Base-by-base conservation (phyloP, 1,284 basidiomycete genomes). In the Pyrrhoderma lamaoense region DNA sequence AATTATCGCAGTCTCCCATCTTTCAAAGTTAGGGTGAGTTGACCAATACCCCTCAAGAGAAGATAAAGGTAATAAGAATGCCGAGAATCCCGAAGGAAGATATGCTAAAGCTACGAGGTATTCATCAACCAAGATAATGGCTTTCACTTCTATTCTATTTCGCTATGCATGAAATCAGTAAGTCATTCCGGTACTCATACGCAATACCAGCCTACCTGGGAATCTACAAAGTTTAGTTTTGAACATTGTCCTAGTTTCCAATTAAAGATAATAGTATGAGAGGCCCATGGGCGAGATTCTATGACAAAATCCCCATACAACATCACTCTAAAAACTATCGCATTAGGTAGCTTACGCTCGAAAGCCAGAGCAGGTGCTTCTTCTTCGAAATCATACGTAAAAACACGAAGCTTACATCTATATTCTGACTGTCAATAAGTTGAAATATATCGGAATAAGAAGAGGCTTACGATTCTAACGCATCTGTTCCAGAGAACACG, bases 281-380 rank as follows among this genome's bases (percentile, higher is more conserved):
- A 39, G n/a, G 11, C 38, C 38, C 21, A 22, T 5, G n/a, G 38
- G 5, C 38, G 38, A 14, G 16, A 40, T n/a, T 16, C 48, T 19
- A 49, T 49, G 25, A 49, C 27, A 40, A 14, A 42, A 14, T 49
- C 48, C 3, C 39, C 39, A 14, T 27, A 40, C n/a, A 49, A 19
- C 48, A 49, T 49, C 39, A 49, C 42, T n/a, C 48, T 21, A 23
- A 49, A 49, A n/a, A 42, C 31, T 22, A 49, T 42, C 3, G 40
- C 19, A 8, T 31, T 31, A 18, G 48, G 48, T 14, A 49, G 8
- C 3, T n/a, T 35, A 22, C 48, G 25, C 19, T 42, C 48, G 23
- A 49, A 49, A 36, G 40, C 21, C 34, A 8, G 8, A 31, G 21
- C 39, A 7, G 21, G 21, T 43, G 14, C 4, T 9, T 25, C 14